Conservation (phyloP, 352 stramenopile species). For the Globisporangium nunn region DNA sequence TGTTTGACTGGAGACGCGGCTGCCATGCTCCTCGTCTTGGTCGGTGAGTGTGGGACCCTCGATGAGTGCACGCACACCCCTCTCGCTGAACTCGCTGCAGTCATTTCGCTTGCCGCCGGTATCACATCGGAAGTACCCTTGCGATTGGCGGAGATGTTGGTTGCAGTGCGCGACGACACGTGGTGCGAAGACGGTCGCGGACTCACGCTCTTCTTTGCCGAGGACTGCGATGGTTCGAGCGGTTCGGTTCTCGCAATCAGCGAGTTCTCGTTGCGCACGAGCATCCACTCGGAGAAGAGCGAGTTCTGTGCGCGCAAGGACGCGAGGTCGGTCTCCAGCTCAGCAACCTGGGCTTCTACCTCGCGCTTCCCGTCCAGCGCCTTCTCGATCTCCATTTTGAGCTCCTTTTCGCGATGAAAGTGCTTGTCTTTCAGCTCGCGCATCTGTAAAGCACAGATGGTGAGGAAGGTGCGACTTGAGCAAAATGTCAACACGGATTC, state of each 20-base stretch:
- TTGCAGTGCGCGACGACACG: background rate
- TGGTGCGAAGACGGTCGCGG: background rate
- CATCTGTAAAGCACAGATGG: slow-evolving; percentile 26
- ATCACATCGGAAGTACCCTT: background rate
- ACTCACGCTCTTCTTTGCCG: background rate
- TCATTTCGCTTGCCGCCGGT: background rate
- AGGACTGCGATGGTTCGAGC: background rate
- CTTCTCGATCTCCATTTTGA: slow-evolving; percentile 51
- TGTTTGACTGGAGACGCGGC: slow-evolving; percentile 32
- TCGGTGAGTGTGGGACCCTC: slow-evolving; percentile 17
- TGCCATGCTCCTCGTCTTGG: slow-evolving; percentile 30
- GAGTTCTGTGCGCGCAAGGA: slow-evolving; percentile 57
- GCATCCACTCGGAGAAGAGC: slow-evolving; percentile 75
- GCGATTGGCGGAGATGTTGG: background rate
- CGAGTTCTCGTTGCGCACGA: slow-evolving; percentile 58
- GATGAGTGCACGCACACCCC: slow-evolving; percentile 24
- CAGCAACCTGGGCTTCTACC: slow-evolving; percentile 31
- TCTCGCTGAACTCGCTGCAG: background rate
- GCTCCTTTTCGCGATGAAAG: slow-evolving; percentile 48
- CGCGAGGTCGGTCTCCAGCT: slow-evolving; percentile 53
- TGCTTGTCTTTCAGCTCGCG: slow-evolving; percentile 66
- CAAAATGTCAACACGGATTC: background rate
- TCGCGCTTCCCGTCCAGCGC: slow-evolving; percentile 37
- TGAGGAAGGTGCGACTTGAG: background rate
- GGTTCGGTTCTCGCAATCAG: slow-evolving; percentile 18